phyloP scores from a whole-genome alignment of 2,329 filamentous ascomycete genomes.

The Cytospora piceae region DNA sequence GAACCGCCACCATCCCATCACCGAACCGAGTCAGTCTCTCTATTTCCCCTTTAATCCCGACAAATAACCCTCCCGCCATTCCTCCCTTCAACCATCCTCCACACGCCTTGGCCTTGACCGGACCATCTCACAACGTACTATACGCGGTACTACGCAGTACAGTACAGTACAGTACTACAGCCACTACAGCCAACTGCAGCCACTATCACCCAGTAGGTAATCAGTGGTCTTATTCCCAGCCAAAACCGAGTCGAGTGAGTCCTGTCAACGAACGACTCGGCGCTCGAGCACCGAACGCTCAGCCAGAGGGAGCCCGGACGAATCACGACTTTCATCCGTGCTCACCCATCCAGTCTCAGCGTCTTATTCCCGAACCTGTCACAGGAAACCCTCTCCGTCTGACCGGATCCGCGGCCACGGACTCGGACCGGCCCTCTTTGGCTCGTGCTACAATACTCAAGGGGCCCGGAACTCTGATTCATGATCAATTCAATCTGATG shows the following conservation, averaged over 20 bases:
- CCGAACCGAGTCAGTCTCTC: neutral
- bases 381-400: slow-evolving; percentile 13
- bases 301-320: neutral
- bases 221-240: slow-evolving; percentile 20
- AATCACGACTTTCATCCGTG: slow-evolving; percentile 5
- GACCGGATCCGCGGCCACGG: slow-evolving; percentile 24
- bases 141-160: neutral
- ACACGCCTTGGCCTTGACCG: neutral
- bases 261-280: neutral
- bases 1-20: neutral
- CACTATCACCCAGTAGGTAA: no score
- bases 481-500: slow-evolving; percentile 14
- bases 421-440: slow-evolving; percentile 16
- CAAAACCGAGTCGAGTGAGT: slow-evolving; percentile 4
- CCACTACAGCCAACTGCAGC: no score
- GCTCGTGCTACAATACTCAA: slow-evolving; percentile 23
- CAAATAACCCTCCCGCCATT: neutral
- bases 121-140: neutral
- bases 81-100: neutral
- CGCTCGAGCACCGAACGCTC: neutral
- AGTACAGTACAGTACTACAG: no score
- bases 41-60: slow-evolving; percentile 3
- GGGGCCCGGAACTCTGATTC: slow-evolving; percentile 3
- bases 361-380: slow-evolving; percentile 27
- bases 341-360: slow-evolving; percentile 11